These are phyloP conservation scores for Phytophthora pistaciae DNA, from an alignment of 352 stramenopile genomes.

Conservation along the genomic window DNA sequence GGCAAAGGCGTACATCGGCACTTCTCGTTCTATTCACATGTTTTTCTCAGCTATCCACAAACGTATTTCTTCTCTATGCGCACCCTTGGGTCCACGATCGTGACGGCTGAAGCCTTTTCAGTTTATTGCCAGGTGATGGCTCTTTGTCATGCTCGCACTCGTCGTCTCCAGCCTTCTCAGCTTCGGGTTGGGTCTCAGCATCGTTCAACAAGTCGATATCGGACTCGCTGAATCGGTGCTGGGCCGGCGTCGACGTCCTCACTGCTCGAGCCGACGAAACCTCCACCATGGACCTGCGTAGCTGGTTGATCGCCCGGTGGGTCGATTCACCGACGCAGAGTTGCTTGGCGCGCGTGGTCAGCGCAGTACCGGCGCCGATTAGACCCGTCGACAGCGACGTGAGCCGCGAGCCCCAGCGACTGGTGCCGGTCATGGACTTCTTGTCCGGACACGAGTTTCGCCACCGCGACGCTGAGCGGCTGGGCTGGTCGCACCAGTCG, in stretches of 20 bases:
- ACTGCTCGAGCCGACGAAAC: conserved; percentile 16
- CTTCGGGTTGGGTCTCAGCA: conserved; percentile 10
- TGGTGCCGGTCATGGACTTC: background rate
- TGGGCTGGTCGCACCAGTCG: conserved; percentile 26
- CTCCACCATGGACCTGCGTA: conserved; percentile 30
- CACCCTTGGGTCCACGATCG: conserved; percentile 15
- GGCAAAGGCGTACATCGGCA: background rate
- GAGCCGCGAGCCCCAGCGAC: conserved; percentile 24
- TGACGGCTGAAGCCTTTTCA: conserved; percentile 14
- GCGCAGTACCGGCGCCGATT: conserved; percentile 9
- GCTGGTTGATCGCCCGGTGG: conserved; percentile 20
- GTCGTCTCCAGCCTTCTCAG: conserved; percentile 11
- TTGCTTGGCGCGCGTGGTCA: conserved; percentile 30
- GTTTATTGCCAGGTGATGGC: background rate
- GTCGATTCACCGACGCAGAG: conserved; percentile 27
- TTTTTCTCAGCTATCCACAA: background rate
- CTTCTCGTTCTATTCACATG: conserved; percentile 17
- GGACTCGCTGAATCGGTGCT: conserved; percentile 24
- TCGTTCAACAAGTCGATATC: conserved; percentile 16
- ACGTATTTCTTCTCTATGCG: background rate
- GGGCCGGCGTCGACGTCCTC: background rate
- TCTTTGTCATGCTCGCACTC: conserved; percentile 7
- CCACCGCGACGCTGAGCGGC: conserved; percentile 10
- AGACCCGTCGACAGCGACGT: conserved; percentile 34
- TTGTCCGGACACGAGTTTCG: conserved; percentile 31